These are phyloP conservation scores for Daldinia grandis DNA, from an alignment of 495 filamentous ascomycete species.

Conservation along the genomic window DNA sequence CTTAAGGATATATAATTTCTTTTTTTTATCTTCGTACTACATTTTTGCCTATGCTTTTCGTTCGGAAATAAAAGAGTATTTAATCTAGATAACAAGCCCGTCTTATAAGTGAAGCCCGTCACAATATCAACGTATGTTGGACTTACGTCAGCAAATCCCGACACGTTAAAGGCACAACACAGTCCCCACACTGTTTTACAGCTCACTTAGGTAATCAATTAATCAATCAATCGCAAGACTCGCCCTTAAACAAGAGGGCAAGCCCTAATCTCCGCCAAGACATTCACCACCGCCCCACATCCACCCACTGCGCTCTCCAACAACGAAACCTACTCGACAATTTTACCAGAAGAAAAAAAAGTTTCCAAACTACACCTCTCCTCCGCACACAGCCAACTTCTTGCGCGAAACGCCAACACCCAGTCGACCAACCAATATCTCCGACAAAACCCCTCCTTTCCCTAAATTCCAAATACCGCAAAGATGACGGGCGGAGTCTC, in stretches of 20 bases:
- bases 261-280: constrained; percentile 30
- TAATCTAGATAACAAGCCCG: no score
- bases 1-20: no score
- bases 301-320: not conserved
- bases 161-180: not conserved
- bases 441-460: not conserved
- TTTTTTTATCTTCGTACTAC: no score
- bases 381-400: constrained; percentile 29
- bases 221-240: not conserved
- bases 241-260: constrained; percentile 14
- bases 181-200: not conserved
- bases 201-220: constrained; percentile 2
- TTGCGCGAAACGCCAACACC: constrained; percentile 20
- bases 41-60: no score
- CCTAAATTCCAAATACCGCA: constrained; percentile 58
- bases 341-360: constrained; percentile 6
- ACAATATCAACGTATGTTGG: no score
- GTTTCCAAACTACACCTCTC: constrained; percentile 24
- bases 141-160: not conserved
- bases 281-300: constrained; percentile 13
- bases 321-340: constrained; percentile 9
- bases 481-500: constrained; percentile 79
- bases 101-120: no score
- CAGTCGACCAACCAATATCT: not conserved
- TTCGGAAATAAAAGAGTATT: no score